Percentiles rank a stretch among this genome's conserved stretches.
These are phyloP conservation scores for Pseudomassariella vexata DNA, from an alignment of 2,329 filamentous ascomycete genomes.

Conservation along the genomic window DNA sequence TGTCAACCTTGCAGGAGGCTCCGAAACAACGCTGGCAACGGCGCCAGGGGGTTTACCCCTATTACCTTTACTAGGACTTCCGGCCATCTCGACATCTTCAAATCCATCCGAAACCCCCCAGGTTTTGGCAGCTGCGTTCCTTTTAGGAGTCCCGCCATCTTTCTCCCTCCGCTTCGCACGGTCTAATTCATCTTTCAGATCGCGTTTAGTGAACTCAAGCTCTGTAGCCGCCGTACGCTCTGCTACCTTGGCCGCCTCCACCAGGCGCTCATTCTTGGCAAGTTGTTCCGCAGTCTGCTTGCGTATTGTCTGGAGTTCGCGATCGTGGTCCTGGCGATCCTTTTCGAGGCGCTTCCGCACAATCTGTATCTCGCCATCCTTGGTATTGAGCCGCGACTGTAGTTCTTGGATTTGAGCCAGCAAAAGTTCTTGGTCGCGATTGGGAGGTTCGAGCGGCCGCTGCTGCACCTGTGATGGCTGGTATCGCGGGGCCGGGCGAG, in stretches of 20 bases:
- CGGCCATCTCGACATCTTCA: constrained; percentile 56
- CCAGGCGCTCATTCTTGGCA: constrained; percentile 55
- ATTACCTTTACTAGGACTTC: constrained; percentile 47
- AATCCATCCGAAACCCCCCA: constrained; percentile 69
- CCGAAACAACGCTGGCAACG: constrained; percentile 37
- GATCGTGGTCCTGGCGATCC: constrained; percentile 54
- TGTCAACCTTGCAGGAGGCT: constrained; percentile 25
- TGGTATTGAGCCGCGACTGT: constrained; percentile 52
- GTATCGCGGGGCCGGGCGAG: constrained; percentile 24
- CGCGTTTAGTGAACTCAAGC: constrained; percentile 66
- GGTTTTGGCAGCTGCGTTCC: constrained; percentile 44
- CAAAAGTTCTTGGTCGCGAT: constrained; percentile 37
- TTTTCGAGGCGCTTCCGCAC: constrained; percentile 66
- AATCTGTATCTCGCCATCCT: constrained; percentile 68
- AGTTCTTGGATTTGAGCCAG: constrained; percentile 48
- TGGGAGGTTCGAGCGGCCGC: constrained; percentile 12
- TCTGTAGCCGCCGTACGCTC: constrained; percentile 62
- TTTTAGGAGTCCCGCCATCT: constrained; percentile 52
- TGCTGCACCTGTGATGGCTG: constrained; percentile 25
- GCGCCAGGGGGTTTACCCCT: constrained; percentile 35
- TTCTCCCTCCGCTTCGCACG: constrained; percentile 41
- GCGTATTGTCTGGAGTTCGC: constrained; percentile 54
- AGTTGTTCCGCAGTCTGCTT: constrained; percentile 59
- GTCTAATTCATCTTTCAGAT: constrained; percentile 54
- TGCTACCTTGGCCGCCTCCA: constrained; percentile 60